These are phyloP conservation scores for Fusarium multiceps DNA, from an alignment of 2,329 filamentous ascomycete genomes.

Conservation along the genomic window DNA sequence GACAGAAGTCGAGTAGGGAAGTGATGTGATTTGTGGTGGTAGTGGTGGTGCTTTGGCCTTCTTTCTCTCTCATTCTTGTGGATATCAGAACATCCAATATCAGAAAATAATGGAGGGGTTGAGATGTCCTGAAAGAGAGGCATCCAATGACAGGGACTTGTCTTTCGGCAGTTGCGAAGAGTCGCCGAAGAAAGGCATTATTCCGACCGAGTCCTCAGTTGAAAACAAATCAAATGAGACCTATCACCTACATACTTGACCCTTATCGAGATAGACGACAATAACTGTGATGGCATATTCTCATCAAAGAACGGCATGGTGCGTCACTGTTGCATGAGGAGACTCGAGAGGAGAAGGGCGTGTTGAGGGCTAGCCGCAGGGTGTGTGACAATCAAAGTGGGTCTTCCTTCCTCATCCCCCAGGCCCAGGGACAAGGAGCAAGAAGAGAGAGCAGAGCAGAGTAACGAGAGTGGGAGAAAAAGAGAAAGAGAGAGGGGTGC, in stretches of 20 bases:
- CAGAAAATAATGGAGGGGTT: not conserved
- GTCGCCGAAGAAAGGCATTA: not conserved
- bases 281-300: not conserved
- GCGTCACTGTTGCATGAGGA: slow-evolving; percentile 1
- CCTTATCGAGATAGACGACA: slow-evolving; percentile 5
- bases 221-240: not conserved
- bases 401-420: not conserved
- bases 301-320: not conserved
- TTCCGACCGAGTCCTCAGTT: not conserved
- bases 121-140: not conserved
- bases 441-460: not conserved
- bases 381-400: not conserved
- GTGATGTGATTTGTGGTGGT: not conserved
- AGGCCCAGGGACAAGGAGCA: not conserved
- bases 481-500: not conserved
- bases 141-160: not conserved
- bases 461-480: not conserved
- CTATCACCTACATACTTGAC: not conserved
- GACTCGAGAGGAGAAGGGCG: not conserved
- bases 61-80: not conserved
- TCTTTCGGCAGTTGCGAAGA: not conserved
- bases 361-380: not conserved
- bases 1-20: not conserved
- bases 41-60: not conserved
- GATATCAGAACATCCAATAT: not conserved